Evolutionary conservation across 83 land plant species (phyloP).

Genomic region (Picea engelmannii): DNA sequence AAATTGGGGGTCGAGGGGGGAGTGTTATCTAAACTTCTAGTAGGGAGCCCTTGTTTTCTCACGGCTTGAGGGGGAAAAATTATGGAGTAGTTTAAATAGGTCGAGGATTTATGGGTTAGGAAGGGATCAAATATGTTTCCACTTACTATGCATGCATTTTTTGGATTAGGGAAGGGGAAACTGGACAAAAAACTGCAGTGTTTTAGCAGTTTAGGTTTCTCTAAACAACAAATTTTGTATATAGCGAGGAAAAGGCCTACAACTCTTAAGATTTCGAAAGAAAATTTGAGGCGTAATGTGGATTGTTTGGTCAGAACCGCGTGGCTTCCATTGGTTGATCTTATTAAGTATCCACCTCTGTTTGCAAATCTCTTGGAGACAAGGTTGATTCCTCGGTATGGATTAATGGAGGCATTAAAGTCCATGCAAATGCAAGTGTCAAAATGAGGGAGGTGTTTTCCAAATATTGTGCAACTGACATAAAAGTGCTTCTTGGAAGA

Average conservation of each 20-base stretch:
- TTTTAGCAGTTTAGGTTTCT: neutral
- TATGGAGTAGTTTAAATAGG: neutral
- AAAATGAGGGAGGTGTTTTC: too few species aligned
- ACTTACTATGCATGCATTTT: neutral
- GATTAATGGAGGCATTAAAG: too few species aligned
- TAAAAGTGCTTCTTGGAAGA: too few species aligned
- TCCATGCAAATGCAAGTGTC: too few species aligned
- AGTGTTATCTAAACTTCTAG: neutral
- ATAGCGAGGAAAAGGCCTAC: neutral
- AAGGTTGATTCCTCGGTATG: too few species aligned
- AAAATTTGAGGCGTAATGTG: slow-evolving; percentile 14
- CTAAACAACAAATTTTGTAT: neutral
- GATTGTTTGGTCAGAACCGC: slow-evolving; percentile 20
- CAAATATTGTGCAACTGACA: too few species aligned
- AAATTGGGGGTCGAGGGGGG: neutral
- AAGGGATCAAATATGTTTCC: neutral
- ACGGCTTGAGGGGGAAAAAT: neutral
- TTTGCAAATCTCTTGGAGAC: slow-evolving; percentile 15
- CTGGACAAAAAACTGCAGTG: neutral
- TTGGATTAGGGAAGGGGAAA: neutral
- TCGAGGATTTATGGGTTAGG: neutral
- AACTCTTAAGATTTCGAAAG: neutral
- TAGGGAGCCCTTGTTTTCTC: neutral
- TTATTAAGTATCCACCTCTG: slow-evolving; percentile 1
- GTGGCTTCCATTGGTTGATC: neutral